Evolutionary conservation across 139 green algal genomes (phyloP).

Genomic region (Closterium sp.): DNA sequence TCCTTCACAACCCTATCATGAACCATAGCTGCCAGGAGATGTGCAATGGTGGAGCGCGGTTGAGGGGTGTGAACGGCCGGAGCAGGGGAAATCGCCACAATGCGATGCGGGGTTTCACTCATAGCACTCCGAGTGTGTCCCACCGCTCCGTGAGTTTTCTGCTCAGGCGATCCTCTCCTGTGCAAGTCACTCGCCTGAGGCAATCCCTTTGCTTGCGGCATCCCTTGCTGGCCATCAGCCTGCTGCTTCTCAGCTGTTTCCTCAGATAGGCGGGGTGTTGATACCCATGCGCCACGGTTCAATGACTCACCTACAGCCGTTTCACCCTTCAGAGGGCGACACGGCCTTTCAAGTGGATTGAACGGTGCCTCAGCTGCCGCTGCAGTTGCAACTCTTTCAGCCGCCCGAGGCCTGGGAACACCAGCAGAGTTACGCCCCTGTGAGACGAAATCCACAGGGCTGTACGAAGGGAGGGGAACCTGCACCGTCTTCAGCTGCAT

Average conservation of each 20-base stretch:
- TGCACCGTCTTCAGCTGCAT: too few species aligned
- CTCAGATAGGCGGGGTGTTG: not conserved
- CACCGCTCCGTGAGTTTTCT: too few species aligned
- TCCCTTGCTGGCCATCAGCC: not conserved
- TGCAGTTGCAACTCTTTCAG: not conserved
- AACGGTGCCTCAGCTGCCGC: not conserved
- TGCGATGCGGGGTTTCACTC: not conserved
- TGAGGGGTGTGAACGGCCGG: not conserved
- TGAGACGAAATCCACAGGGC: too few species aligned
- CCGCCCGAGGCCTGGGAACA: not conserved
- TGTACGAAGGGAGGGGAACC: too few species aligned
- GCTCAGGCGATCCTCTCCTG: too few species aligned
- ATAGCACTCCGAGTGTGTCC: not conserved
- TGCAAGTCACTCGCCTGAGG: too few species aligned
- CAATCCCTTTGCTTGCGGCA: too few species aligned
- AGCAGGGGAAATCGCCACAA: not conserved
- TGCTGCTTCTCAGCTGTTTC: not conserved
- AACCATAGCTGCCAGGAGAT: not conserved
- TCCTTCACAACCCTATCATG: not conserved
- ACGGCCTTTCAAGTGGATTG: not conserved
- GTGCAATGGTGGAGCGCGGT: not conserved
- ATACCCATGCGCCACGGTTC: not conserved
- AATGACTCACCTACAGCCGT: not conserved
- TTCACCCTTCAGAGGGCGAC: not conserved
- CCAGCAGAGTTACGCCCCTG: not conserved